These are phyloP conservation scores for Alternaria conjuncta DNA, from an alignment of 2,329 filamentous ascomycete genomes.

Conservation along the genomic window DNA sequence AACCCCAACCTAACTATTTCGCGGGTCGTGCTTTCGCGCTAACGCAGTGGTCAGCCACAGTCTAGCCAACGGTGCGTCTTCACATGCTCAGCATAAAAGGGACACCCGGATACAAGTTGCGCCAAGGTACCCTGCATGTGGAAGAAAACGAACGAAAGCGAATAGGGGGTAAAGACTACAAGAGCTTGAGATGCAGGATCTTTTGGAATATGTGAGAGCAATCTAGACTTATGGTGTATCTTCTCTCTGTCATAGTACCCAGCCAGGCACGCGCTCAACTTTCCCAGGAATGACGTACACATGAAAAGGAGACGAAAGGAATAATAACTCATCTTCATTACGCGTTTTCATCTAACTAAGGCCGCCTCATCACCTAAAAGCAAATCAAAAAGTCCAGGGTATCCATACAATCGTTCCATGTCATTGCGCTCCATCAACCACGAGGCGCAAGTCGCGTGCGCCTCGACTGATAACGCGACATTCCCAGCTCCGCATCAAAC, in stretches of 20 bases:
- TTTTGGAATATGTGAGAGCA: background rate
- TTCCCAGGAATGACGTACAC: background rate
- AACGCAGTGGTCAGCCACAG: conserved; percentile 6
- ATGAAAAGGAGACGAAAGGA: background rate
- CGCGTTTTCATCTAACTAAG: background rate
- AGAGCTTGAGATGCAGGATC: background rate
- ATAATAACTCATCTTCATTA: background rate
- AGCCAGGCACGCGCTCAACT: background rate
- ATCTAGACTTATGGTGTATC: background rate
- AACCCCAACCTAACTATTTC: conserved; percentile 11
- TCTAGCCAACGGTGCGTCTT: conserved; percentile 7
- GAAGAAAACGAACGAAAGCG: background rate
- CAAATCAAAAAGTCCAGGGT: conserved; percentile 12
- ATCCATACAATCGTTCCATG: conserved; percentile 9
- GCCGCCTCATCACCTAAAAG: background rate
- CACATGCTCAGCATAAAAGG: conserved; percentile 1
- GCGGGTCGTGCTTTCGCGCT: conserved; percentile 11
- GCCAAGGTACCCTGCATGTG: background rate
- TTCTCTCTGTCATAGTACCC: background rate
- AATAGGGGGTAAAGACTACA: background rate
- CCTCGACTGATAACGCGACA: background rate
- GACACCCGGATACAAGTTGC: background rate
- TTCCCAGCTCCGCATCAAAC: conserved; percentile 36
- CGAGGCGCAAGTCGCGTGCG: background rate
- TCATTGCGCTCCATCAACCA: background rate